Conservation (phyloP, 129 eudicot genomes). For the Escallonia herrerae region DNA sequence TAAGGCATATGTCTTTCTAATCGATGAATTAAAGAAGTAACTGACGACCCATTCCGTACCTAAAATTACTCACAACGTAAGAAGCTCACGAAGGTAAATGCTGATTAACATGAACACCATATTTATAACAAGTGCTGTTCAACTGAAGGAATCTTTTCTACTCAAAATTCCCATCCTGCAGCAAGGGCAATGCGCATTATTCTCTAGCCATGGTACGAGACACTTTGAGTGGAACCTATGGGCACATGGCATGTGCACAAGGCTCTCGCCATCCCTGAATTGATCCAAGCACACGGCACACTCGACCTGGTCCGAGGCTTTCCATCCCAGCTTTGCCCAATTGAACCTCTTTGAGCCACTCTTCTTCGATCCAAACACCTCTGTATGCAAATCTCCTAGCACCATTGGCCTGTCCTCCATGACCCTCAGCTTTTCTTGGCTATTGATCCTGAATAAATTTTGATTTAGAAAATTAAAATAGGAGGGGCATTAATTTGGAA, state of each 20-base stretch:
- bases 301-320: constrained; percentile 33
- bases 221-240: constrained; percentile 49
- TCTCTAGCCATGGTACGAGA: constrained; percentile 44
- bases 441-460: constrained; percentile 5
- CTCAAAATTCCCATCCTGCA: constrained; percentile 33
- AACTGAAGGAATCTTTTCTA: background rate
- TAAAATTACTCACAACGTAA: no score
- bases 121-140: background rate
- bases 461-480: no score
- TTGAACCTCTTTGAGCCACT: constrained; percentile 9
- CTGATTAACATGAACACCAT: no score
- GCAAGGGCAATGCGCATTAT: constrained; percentile 51
- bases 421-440: background rate
- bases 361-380: background rate
- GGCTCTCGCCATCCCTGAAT: constrained; percentile 26
- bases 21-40: no score
- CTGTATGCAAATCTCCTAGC: constrained; percentile 14
- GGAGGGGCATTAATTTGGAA: no score
- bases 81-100: no score
- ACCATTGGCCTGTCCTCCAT: constrained; percentile 22
- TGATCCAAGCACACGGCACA: constrained; percentile 48
- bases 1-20: no score
- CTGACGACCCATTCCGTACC: no score
- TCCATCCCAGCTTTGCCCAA: constrained; percentile 33
- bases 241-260: constrained; percentile 34